phyloP scores from a whole-genome alignment of 106 monocot species.

The Posidonia australis region DNA sequence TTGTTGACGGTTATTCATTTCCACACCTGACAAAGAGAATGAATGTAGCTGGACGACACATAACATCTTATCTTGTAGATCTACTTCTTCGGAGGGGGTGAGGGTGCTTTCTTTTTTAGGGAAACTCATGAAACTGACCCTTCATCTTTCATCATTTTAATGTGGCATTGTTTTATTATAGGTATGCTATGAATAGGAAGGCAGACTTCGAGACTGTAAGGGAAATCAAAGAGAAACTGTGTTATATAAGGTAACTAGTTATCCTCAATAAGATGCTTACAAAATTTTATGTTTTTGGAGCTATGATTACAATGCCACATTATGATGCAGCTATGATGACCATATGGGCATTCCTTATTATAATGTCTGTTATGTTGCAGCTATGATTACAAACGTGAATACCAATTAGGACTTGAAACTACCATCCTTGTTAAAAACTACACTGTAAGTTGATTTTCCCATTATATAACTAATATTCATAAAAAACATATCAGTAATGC shows the following conservation, averaged over 20 bases:
- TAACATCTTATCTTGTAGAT: constrained; percentile 98
- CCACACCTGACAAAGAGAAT: constrained; percentile 96
- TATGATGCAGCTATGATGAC: no score
- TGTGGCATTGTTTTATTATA: constrained; percentile 14
- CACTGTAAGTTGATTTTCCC: constrained; percentile 57
- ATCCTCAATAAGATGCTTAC: background rate
- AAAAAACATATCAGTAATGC: no score
- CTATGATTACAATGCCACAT: no score
- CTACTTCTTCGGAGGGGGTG: constrained; percentile 87
- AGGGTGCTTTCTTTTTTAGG: background rate
- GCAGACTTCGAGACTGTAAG: constrained; percentile 95
- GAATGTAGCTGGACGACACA: constrained; percentile 99
- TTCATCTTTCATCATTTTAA: background rate
- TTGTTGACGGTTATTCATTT: constrained; percentile 98
- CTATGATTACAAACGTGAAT: constrained; percentile 98
- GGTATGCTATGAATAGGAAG: constrained; percentile 88
- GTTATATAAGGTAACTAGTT: constrained; percentile 66
- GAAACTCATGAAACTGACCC: background rate
- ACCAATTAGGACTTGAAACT: constrained; percentile 96
- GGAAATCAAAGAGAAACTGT: constrained; percentile 89
- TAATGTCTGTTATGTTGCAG: constrained; percentile 27
- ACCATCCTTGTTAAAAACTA: constrained; percentile 96
- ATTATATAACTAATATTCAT: no score
- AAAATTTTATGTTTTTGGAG: no score
- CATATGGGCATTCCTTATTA: background rate